A percentile compares a stretch with the other conserved stretches of the same genome.
Evolutionary conservation across 2,329 filamentous ascomycete genomes (phyloP).

Genomic region (Exophiala calicioides): DNA sequence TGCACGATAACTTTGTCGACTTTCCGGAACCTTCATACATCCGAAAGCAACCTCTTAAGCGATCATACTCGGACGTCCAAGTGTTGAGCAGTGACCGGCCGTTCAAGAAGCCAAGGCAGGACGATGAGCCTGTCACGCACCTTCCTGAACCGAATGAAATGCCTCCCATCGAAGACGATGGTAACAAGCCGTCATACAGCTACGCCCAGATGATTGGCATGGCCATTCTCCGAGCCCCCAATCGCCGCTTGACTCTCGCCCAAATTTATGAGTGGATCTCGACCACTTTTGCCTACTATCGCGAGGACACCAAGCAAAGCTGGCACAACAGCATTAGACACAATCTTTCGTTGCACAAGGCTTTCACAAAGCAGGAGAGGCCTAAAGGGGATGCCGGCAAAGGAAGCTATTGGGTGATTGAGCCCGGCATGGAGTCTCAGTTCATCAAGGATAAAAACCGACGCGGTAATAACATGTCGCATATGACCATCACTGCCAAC

Average conservation of each 20-base stretch:
- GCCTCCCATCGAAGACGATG: conserved; percentile 78
- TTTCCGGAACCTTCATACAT: conserved; percentile 50
- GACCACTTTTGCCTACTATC: conserved; percentile 89
- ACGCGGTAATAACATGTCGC: conserved; percentile 35
- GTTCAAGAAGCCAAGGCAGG: conserved; percentile 68
- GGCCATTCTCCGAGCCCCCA: conserved; percentile 86
- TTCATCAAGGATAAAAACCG: conserved; percentile 82
- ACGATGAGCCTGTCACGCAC: conserved; percentile 48
- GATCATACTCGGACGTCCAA: conserved; percentile 70
- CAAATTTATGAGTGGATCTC: conserved; percentile 99
- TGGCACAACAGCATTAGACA: conserved; percentile 99
- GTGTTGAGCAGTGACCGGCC: conserved; percentile 71
- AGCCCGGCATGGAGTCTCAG: conserved; percentile 81
- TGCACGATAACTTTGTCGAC: conserved; percentile 49
- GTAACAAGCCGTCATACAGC: conserved; percentile 84
- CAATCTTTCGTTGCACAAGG: conserved; percentile 95
- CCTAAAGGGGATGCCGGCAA: conserved; percentile 97
- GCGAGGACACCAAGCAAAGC: conserved; percentile 68
- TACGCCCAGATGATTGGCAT: conserved; percentile 95
- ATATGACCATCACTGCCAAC: conserved; percentile 46
- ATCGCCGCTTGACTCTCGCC: conserved; percentile 79
- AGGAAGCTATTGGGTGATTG: conserved; percentile 95
- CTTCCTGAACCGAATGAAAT: conserved; percentile 77
- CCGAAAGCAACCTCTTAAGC: conserved; percentile 52
- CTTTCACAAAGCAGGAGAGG: conserved; percentile 91